phyloP scores from a whole-genome alignment of 345 rosid species.

The Aethionema arabicum region DNA sequence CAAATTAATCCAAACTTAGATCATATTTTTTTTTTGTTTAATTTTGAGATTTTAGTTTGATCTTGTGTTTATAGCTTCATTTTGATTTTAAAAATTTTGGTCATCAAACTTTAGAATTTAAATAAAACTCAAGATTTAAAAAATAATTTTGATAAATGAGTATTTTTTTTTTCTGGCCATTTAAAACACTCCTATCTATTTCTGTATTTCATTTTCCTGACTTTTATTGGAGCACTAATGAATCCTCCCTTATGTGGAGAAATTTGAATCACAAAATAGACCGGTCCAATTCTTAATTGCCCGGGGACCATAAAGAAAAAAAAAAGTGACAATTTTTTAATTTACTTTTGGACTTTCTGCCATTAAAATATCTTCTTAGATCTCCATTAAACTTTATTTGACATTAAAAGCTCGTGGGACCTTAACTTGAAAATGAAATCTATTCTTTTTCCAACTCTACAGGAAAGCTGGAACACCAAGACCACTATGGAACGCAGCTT shows the following conservation, averaged over 20 bases:
- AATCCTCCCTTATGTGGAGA: neutral
- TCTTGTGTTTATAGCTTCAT: too few relatives aligned
- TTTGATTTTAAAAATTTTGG: too few relatives aligned
- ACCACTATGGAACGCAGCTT: slow-evolving; percentile 55
- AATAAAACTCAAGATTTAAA: too few relatives aligned
- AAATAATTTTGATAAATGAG: too few relatives aligned
- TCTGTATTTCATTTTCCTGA: too few relatives aligned
- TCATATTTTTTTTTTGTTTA: neutral
- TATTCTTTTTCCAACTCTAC: neutral
- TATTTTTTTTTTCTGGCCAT: too few relatives aligned
- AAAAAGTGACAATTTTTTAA: slow-evolving; percentile 3
- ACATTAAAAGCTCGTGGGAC: slow-evolving; percentile 20
- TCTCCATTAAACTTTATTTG: neutral
- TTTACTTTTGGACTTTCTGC: neutral
- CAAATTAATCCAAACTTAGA: too few relatives aligned
- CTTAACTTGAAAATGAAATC: slow-evolving; percentile 4
- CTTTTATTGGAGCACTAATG: too few relatives aligned
- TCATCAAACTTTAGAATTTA: too few relatives aligned
- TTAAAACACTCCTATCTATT: too few relatives aligned
- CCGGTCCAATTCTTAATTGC: slow-evolving; percentile 21
- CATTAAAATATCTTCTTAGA: slow-evolving; percentile 21
- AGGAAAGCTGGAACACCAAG: slow-evolving; percentile 55
- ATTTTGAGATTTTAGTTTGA: neutral
- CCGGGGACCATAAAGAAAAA: slow-evolving; percentile 20
- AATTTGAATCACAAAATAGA: slow-evolving; percentile 27